phyloP scores from a whole-genome alignment of 106 monocot genomes.

The Narthecium ossifragum region DNA sequence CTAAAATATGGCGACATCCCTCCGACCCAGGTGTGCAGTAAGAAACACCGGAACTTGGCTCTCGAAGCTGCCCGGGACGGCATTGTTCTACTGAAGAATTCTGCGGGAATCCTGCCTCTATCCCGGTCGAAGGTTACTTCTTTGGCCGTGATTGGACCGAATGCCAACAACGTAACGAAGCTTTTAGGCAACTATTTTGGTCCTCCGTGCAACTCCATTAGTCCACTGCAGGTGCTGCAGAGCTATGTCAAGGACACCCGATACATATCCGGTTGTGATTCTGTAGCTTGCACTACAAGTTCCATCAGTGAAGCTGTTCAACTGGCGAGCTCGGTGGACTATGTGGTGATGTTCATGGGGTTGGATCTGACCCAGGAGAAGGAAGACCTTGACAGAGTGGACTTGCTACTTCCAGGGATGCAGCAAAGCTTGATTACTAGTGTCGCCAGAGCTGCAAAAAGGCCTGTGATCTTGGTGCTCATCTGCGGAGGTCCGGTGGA shows the following conservation, averaged over 20 bases:
- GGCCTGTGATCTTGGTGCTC: slow-evolving; percentile 72
- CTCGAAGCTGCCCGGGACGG: slow-evolving; percentile 70
- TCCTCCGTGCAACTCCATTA: slow-evolving; percentile 58
- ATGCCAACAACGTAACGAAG: slow-evolving; percentile 46
- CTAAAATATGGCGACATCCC: slow-evolving; percentile 38
- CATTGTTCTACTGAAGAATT: slow-evolving; percentile 87
- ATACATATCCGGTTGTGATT: slow-evolving; percentile 56
- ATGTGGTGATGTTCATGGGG: slow-evolving; percentile 82
- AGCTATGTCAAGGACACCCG: slow-evolving; percentile 36
- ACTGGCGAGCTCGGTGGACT: slow-evolving; percentile 63
- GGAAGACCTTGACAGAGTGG: slow-evolving; percentile 68
- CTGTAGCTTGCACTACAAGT: slow-evolving; percentile 36
- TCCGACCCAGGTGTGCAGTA: slow-evolving; percentile 55
- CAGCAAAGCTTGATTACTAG: slow-evolving; percentile 55
- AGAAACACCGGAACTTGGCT: slow-evolving; percentile 56
- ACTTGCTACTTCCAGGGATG: slow-evolving; percentile 65
- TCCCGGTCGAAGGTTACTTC: slow-evolving; percentile 35
- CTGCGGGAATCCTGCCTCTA: slow-evolving; percentile 45
- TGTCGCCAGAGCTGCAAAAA: slow-evolving; percentile 64
- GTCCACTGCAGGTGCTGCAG: slow-evolving; percentile 51
- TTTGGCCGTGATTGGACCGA: slow-evolving; percentile 78
- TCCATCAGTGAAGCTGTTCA: slow-evolving; percentile 44
- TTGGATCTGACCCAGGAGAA: slow-evolving; percentile 58
- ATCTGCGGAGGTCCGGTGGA: slow-evolving; percentile 87
- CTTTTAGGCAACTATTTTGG: slow-evolving; percentile 82